Base-by-base conservation (phyloP, 2,329 filamentous ascomycete species). In the Claviceps humidiphila region DNA sequence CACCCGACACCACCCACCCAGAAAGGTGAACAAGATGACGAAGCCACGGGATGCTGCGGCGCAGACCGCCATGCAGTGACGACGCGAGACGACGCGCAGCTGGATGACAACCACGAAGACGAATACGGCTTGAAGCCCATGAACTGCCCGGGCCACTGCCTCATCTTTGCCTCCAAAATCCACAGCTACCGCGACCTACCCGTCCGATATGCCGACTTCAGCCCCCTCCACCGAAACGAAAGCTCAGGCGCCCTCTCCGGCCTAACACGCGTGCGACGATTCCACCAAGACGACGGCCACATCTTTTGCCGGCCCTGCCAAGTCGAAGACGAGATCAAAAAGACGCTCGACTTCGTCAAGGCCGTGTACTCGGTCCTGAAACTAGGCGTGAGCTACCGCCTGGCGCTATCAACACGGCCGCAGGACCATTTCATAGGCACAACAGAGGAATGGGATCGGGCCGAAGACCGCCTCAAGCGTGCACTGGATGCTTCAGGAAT, bases 281-380 rank as follows among this genome's bases (percentile, higher is more conserved):
- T 95, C 67, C 87, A 93, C 66, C 89, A 95, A 64, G 89, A 95
- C 64, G 89, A 95, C 64, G 87, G 86, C 5, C 89, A 95, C 67
- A 93, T 95, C 56, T 95, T 95, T 67, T 94, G 89, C 65, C 80
- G 85, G 1, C 85, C 85, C 5, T 74, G 76, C 47, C 87, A 93
- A 66, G 87, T 91, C 53, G 74, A 81, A 58, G 71, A 78, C 3
- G 87, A 93, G 68, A 91, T 93, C 53, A 75, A 76, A 51, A 78
- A 78, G 55, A 88, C 86, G 2, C 68, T 93, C 46, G 80, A 83
- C 39, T 91, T 93, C 64, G 82, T 91, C 49, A 76, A 80, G 50
- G 77, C 82, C 60, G 81, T 86, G 0, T 90, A 91, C 66, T 71
- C 73, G 22, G 82, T 83, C 0, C 80, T 93, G 55, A 75, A 76